Conservation (phyloP, 768 basidiomycete genomes). For the Scleroderma citrinum region DNA sequence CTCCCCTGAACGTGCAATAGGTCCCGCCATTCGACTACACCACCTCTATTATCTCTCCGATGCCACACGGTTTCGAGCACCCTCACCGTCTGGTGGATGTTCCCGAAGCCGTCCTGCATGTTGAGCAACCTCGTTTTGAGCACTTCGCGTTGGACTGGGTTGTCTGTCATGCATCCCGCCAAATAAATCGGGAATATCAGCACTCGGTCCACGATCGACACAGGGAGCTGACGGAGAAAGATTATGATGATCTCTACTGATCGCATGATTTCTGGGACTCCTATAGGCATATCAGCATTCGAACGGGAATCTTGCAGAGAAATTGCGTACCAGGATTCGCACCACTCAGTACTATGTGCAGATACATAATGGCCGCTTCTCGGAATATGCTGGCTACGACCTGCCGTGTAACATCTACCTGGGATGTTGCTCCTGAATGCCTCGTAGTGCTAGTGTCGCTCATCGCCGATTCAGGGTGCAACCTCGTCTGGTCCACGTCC, state of each 20-base stretch:
- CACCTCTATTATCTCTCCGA: conserved; percentile 50
- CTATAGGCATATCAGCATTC: conserved; percentile 31
- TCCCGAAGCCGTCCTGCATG: conserved; percentile 55
- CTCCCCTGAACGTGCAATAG: conserved; percentile 33
- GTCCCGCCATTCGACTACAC: conserved; percentile 56
- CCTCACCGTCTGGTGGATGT: conserved; percentile 49
- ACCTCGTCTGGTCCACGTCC: conserved; percentile 29
- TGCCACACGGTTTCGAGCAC: conserved; percentile 71
- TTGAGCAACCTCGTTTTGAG: conserved; percentile 51
- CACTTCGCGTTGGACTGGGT: conserved; percentile 50
- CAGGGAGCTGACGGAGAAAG: conserved; percentile 46
- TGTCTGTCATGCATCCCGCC: conserved; percentile 68
- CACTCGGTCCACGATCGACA: conserved; percentile 58
- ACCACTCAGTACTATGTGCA: conserved; percentile 67
- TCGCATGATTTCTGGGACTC: conserved; percentile 62
- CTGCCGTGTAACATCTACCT: conserved; percentile 40
- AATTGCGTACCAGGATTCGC: conserved; percentile 55
- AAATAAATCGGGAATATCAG: conserved; percentile 71
- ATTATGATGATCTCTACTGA: conserved; percentile 52
- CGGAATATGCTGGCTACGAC: conserved; percentile 53
- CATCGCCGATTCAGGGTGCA: conserved; percentile 36
- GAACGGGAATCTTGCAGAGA: not conserved
- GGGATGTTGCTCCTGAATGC: conserved; percentile 24
- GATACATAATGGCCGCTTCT: conserved; percentile 60
- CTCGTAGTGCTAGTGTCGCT: conserved; percentile 16